Evolutionary conservation across 2,329 filamentous ascomycete species (phyloP).

Genomic region (Magnaporthales sp.): DNA sequence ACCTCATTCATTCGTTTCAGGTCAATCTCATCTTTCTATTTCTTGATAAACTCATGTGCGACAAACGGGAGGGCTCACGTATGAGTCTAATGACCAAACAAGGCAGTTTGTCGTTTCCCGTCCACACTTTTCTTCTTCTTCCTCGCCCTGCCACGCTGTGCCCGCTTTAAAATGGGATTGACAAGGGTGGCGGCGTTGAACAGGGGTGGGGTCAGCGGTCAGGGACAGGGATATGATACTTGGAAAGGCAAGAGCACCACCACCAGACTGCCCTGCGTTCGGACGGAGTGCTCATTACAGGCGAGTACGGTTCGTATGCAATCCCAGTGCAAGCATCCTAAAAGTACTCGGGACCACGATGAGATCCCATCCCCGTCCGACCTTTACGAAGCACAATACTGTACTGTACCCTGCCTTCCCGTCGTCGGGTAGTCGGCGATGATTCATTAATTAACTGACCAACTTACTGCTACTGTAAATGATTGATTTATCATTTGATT

Average conservation of each 20-base stretch:
- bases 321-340: background rate
- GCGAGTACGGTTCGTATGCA: background rate
- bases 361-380: background rate
- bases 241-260: background rate
- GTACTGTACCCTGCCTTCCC: no score
- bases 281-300: background rate
- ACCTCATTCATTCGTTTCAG: background rate
- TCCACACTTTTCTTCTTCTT: background rate
- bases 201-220: background rate
- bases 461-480: background rate
- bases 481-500: background rate
- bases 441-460: background rate
- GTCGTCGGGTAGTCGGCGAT: background rate
- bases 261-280: background rate
- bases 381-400: no score
- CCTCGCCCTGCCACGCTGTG: background rate
- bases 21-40: background rate
- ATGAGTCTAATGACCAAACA: background rate
- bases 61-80: background rate
- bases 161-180: conserved; percentile 1
- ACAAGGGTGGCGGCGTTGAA: background rate
- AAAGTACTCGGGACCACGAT: background rate
- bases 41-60: background rate
- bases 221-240: background rate
- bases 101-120: background rate